A percentile compares a stretch with the other conserved stretches of the same genome.
phyloP scores from a whole-genome alignment of 2,329 filamentous ascomycete species.

The Apiospora malaysiana region DNA sequence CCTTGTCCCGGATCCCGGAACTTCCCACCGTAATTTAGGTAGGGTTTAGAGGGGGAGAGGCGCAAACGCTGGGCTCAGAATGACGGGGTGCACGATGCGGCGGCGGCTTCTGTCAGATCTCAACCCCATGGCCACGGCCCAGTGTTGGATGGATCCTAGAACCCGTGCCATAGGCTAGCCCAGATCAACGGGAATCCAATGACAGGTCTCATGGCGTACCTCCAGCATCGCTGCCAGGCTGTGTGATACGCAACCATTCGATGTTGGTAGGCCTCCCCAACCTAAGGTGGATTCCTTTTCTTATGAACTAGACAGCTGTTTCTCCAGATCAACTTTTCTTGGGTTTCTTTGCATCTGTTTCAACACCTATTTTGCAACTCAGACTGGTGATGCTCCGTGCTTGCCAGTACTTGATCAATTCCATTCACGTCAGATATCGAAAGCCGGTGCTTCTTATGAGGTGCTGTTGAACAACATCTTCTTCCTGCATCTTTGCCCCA shows the following conservation, averaged over 20 bases:
- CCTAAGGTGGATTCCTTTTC: not conserved
- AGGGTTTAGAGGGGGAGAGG: not conserved
- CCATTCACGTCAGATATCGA: too few relatives aligned
- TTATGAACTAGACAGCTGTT: not conserved
- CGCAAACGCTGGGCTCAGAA: not conserved
- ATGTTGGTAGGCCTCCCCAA: not conserved
- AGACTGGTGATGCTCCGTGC: not conserved
- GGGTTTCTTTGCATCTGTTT: constrained; percentile 13
- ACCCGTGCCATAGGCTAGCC: not conserved
- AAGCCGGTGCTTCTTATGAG: not conserved
- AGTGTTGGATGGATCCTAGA: not conserved
- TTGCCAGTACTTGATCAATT: not conserved
- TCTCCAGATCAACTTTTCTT: constrained; percentile 3
- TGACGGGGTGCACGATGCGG: not conserved
- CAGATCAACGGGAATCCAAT: not conserved
- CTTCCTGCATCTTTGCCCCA: not conserved
- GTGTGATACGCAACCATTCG: constrained; percentile 2
- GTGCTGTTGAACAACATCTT: not conserved
- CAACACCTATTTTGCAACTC: not conserved
- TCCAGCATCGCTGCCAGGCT: not conserved
- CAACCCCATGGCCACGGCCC: not conserved
- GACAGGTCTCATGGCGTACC: not conserved
- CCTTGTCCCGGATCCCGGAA: constrained; percentile 1
- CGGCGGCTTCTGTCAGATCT: not conserved
- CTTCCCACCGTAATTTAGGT: not conserved